Conservation (phyloP, 2,329 filamentous ascomycete genomes). For the Paramyrothecium sp. region DNA sequence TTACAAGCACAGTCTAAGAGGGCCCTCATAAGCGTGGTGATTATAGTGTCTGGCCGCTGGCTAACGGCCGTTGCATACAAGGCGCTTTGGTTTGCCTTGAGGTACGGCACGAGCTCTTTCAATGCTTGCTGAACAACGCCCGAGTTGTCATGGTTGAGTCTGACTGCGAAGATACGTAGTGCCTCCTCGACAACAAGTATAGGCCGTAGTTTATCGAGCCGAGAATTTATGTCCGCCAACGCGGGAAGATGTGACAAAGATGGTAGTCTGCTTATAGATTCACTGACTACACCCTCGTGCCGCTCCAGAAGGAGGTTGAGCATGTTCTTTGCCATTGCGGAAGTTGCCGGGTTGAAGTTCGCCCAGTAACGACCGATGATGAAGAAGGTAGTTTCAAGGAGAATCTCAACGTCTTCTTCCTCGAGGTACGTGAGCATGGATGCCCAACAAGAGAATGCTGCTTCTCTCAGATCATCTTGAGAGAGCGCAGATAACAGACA, state of each 20-base stretch:
- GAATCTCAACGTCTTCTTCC: conserved; percentile 72
- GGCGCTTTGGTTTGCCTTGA: conserved; percentile 71
- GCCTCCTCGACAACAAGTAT: conserved; percentile 47
- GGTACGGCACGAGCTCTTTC: conserved; percentile 70
- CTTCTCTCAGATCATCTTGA: conserved; percentile 69
- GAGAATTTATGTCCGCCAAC: conserved; percentile 65
- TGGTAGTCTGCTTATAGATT: conserved; percentile 73
- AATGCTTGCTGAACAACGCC: conserved; percentile 83
- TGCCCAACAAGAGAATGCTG: conserved; percentile 82
- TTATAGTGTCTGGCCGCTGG: conserved; percentile 76
- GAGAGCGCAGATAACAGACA: conserved; percentile 83
- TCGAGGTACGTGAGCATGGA: conserved; percentile 73
- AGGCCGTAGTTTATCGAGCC: conserved; percentile 64
- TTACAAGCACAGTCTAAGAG: conserved; percentile 83
- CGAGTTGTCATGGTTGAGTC: conserved; percentile 79
- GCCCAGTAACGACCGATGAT: conserved; percentile 82
- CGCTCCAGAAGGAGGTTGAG: conserved; percentile 65
- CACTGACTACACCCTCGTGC: conserved; percentile 59
- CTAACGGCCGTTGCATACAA: conserved; percentile 78
- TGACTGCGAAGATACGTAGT: conserved; percentile 68
- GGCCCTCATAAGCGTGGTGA: conserved; percentile 70
- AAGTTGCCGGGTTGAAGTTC: conserved; percentile 60
- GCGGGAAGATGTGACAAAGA: conserved; percentile 70
- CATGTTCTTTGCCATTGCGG: conserved; percentile 58
- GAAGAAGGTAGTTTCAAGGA: conserved; percentile 88